Evolutionary conservation across 768 basidiomycete genomes (phyloP).

Genomic region (Pisolithus orientalis): DNA sequence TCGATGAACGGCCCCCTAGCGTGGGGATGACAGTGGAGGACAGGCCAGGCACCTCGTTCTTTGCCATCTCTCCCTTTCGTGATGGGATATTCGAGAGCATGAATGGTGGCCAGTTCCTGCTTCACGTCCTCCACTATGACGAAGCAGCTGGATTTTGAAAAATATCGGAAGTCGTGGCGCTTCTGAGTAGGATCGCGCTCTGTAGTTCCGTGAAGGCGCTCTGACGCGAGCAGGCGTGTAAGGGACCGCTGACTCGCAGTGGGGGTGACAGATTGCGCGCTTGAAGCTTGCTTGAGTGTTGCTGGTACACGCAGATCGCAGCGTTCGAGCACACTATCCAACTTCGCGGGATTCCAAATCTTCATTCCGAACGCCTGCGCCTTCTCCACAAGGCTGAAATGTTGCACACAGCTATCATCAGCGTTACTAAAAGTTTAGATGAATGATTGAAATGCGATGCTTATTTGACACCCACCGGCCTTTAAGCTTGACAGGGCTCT

Average conservation of each 20-base stretch:
- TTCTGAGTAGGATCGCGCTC: conserved; percentile 91
- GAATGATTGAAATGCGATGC: background rate
- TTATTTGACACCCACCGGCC: conserved; percentile 41
- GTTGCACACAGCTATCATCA: conserved; percentile 27
- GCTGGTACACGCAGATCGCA: conserved; percentile 40
- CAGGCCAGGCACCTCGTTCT: conserved; percentile 69
- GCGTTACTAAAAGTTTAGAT: conserved; percentile 13
- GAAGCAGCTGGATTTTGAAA: conserved; percentile 67
- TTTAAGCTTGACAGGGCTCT: conserved; percentile 62
- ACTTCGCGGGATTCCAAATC: conserved; percentile 74
- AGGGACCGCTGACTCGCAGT: conserved; percentile 41
- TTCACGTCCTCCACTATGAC: conserved; percentile 89
- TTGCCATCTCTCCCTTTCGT: conserved; percentile 46
- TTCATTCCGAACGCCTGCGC: conserved; percentile 72
- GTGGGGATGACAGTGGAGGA: conserved; percentile 70
- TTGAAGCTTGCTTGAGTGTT: conserved; percentile 20
- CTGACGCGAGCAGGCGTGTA: conserved; percentile 65
- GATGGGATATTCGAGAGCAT: conserved; percentile 72
- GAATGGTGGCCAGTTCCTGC: conserved; percentile 78
- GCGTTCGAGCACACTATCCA: conserved; percentile 66
- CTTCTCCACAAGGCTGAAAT: conserved; percentile 53
- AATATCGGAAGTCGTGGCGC: conserved; percentile 85
- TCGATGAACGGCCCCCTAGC: conserved; percentile 69
- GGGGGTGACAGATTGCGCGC: conserved; percentile 24
- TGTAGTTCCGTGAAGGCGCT: conserved; percentile 74